Base-by-base conservation (phyloP, 192 early-diverging fungal species). In the Phycomyces nitens region DNA sequence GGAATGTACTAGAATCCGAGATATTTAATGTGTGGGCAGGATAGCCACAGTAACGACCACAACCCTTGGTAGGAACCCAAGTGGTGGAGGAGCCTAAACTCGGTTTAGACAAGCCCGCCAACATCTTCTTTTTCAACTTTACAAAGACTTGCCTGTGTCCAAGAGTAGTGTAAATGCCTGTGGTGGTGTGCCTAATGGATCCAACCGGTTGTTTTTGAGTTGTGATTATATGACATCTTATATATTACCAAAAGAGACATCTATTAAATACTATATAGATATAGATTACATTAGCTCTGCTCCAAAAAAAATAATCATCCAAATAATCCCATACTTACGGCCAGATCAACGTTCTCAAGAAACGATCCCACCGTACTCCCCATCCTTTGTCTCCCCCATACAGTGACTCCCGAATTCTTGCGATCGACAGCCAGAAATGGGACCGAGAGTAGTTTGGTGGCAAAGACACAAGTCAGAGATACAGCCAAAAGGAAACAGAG, bases 151-250 rank as follows among this genome's bases (percentile, higher is more conserved):
- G 59, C 65, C 71, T 50, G 71, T 73, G 52, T 73, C 71, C 3
- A 73, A 29, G 18, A 73, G 23, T 39, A 73, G n/a, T 10, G 65
- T 73, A 56, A 73, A 73, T n/a, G 64, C 49, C 20, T 73, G 71
- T 8, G 65, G 65, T n/a, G 71, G 71, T n/a, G 65, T 54, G 42
- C 69, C 69, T 70, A 55, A 38, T 12, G 50, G 14, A 27, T 34
- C 3, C 16, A 34, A 55, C 11, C 34, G 29, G 53, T 34, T 34
- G 16, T 26, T 55, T 54, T 54, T n/a, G 11, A 54, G 14, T 24
- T 5, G 7, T 24, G 0, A 54, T 21, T 14, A 22, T 24, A 18
- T 20, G 22, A 5, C 21, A 20, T 14, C 3, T 5, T 51, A 52
- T 62, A 20, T 16, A 16, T 57, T 66, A 66, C 68, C 68, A 50